A percentile compares a stretch with the other conserved stretches of the same genome.
These are phyloP conservation scores for Juncus effusus DNA, from an alignment of 176 grass and related monocot genomes.

Conservation along the genomic window DNA sequence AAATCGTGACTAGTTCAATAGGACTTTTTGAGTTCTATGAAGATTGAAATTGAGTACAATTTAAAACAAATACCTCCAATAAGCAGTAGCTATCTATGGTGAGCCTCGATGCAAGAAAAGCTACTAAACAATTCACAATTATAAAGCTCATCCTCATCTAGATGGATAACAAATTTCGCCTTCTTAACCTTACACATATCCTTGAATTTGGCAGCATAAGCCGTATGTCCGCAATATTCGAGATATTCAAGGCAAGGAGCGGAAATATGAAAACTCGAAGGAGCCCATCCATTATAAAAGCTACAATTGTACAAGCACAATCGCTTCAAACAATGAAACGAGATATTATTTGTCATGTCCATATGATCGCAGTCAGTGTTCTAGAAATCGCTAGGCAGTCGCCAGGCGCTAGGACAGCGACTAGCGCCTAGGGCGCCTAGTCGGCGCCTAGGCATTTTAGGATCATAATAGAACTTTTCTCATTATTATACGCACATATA, in stretches of 20 bases:
- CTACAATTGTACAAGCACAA: not conserved
- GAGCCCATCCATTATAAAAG: not conserved
- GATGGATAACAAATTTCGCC: not conserved
- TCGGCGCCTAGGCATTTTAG: no score
- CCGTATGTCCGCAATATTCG: not conserved
- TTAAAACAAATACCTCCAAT: not conserved
- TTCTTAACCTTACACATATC: slow-evolving; percentile 7
- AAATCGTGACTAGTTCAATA: not conserved
- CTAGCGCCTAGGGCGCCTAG: no score
- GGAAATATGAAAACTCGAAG: not conserved
- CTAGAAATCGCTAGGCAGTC: no score
- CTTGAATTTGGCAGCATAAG: not conserved
- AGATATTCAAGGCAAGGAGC: not conserved
- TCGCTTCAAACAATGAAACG: not conserved
- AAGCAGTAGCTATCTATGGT: not conserved
- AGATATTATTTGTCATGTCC: not conserved
- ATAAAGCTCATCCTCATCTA: not conserved
- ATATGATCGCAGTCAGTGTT: no score
- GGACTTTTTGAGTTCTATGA: no score
- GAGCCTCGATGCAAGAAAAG: not conserved
- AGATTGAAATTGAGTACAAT: no score
- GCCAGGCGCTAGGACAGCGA: no score
- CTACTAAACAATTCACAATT: slow-evolving; percentile 1
- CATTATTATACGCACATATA: no score
- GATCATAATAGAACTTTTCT: no score